Evolutionary conservation across 108 stramenopile species (phyloP).

Genomic region (Chaetoceros muelleri): DNA sequence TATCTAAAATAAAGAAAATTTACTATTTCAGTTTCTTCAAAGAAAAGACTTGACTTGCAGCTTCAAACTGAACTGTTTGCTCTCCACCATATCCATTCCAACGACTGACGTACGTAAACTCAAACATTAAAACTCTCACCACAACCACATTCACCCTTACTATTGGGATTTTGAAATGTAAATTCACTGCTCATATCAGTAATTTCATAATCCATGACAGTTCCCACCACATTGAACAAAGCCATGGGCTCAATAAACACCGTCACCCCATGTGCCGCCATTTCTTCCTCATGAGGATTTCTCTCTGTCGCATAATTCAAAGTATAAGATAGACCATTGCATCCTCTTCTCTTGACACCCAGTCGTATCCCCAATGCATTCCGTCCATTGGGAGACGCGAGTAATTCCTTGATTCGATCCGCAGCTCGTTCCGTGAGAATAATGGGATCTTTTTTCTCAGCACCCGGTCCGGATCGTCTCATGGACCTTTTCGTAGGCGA

Average conservation of each 20-base stretch:
- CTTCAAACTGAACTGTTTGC: no score
- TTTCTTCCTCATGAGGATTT: constrained; percentile 36
- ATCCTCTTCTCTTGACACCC: constrained; percentile 92
- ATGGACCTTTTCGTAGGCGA: background rate
- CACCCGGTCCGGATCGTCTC: constrained; percentile 18
- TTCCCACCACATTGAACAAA: constrained; percentile 95
- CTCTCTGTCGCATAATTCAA: constrained; percentile 90
- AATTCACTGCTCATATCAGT: constrained; percentile 95
- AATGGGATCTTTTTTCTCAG: constrained; percentile 43
- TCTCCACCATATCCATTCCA: no score
- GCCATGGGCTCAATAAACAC: constrained; percentile 98
- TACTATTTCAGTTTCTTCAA: no score
- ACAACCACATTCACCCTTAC: constrained; percentile 98
- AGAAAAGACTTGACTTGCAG: no score
- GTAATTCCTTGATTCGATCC: constrained; percentile 40
- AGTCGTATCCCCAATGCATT: constrained; percentile 86
- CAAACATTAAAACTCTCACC: constrained; percentile 98
- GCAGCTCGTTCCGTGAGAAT: constrained; percentile 49
- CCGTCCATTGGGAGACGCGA: constrained; percentile 22
- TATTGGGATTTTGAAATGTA: constrained; percentile 98
- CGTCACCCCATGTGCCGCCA: constrained; percentile 54
- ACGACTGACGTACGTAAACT: no score
- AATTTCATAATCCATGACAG: constrained; percentile 95
- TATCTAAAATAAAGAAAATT: no score
- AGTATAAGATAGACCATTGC: constrained; percentile 98